Evolutionary conservation across 2,329 filamentous ascomycete genomes (phyloP).

Genomic region (Rugonectria rugulosa): DNA sequence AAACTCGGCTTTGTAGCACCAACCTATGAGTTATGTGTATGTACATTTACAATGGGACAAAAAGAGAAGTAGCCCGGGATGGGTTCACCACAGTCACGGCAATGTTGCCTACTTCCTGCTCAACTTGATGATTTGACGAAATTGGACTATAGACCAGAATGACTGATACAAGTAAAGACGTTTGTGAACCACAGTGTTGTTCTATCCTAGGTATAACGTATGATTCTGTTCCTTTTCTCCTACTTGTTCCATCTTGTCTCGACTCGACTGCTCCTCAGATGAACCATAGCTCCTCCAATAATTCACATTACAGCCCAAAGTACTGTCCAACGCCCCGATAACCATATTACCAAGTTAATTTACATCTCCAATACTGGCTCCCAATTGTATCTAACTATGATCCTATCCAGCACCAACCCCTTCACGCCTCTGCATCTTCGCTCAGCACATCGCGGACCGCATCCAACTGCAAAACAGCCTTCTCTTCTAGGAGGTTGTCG

Average conservation of each 20-base stretch:
- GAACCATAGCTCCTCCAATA: conserved; percentile 30
- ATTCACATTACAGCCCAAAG: conserved; percentile 30
- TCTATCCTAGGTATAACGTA: conserved; percentile 3
- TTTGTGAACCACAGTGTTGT: no score
- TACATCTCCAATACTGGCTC: conserved; percentile 31
- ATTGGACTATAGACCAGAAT: no score
- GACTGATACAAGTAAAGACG: no score
- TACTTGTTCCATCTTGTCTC: conserved; percentile 3
- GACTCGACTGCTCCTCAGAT: conserved; percentile 14
- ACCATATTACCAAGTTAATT: conserved; percentile 33
- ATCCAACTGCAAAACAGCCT: conserved; percentile 74
- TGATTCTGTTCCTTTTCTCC: not conserved
- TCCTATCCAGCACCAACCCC: conserved; percentile 11
- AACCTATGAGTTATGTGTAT: conserved; percentile 37
- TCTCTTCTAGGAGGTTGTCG: conserved; percentile 77
- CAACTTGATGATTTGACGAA: no score
- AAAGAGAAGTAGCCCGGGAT: conserved; percentile 18
- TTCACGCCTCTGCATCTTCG: conserved; percentile 55
- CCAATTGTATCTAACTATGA: conserved; percentile 19
- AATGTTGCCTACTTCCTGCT: conserved; percentile 25
- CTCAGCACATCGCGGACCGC: conserved; percentile 63
- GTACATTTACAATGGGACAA: conserved; percentile 30
- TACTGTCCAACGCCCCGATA: conserved; percentile 37
- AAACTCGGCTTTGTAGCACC: conserved; percentile 27
- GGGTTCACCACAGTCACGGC: conserved; percentile 12